phyloP scores from a whole-genome alignment of 208 protist species.

The Cochliopodium minus region DNA sequence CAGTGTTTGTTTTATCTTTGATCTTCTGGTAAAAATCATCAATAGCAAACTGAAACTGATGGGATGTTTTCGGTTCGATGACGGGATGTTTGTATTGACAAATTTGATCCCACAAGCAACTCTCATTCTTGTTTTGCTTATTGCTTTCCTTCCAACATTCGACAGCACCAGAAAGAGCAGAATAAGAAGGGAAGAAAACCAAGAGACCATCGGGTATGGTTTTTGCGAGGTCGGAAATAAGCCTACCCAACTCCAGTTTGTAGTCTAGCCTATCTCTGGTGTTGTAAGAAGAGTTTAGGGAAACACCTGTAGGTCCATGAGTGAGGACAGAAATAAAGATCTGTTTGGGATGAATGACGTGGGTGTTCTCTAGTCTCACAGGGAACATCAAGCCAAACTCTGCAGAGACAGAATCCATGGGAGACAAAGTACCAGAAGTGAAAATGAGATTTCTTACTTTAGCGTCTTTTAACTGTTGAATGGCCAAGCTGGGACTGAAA shows the following conservation, averaged over 20 bases:
- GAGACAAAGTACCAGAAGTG: constrained; percentile 76
- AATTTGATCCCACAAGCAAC: constrained; percentile 17
- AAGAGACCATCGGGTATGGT: constrained; percentile 75
- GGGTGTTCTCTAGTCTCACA: constrained; percentile 51
- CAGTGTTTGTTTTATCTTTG: constrained; percentile 19
- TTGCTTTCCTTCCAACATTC: constrained; percentile 4
- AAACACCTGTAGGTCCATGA: constrained; percentile 41
- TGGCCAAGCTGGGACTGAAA: constrained; percentile 51
- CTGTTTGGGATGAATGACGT: constrained; percentile 57
- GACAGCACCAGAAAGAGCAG: constrained; percentile 16
- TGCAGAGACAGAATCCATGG: constrained; percentile 48
- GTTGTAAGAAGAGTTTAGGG: constrained; percentile 56
- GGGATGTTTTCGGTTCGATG: constrained; percentile 9
- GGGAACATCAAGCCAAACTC: constrained; percentile 56
- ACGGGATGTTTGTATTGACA: constrained; percentile 9
- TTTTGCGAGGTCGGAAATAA: constrained; percentile 55
- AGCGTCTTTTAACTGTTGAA: constrained; percentile 42
- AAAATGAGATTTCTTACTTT: constrained; percentile 51
- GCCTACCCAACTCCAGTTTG: constrained; percentile 47
- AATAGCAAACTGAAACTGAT: not conserved
- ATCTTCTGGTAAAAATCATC: not conserved
- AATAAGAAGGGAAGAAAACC: constrained; percentile 84
- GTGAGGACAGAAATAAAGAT: constrained; percentile 32
- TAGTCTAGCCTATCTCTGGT: constrained; percentile 52
- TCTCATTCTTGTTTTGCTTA: not conserved